These are phyloP conservation scores for Fusarium napiforme DNA, from an alignment of 2,329 filamentous ascomycete genomes.

Conservation along the genomic window DNA sequence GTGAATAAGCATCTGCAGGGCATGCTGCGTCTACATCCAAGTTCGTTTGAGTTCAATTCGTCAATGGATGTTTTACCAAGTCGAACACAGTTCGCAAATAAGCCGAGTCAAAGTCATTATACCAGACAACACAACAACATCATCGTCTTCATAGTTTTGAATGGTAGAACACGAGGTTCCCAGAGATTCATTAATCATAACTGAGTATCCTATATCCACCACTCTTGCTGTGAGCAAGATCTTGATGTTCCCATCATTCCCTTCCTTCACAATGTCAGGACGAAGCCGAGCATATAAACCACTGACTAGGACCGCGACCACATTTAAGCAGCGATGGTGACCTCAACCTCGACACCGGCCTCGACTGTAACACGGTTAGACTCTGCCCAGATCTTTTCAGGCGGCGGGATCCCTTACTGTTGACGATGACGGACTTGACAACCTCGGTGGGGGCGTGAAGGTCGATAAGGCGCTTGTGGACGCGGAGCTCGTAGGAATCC, in stretches of 20 bases:
- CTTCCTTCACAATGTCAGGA: conserved; percentile 40
- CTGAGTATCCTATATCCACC: conserved; percentile 37
- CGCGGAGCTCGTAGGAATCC: conserved; percentile 99
- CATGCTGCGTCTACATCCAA: background rate
- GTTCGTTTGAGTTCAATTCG: background rate
- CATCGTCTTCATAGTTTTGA: background rate
- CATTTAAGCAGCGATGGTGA: conserved; percentile 79
- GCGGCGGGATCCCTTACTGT: conserved; percentile 59
- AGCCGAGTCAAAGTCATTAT: background rate
- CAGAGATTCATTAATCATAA: conserved; percentile 39
- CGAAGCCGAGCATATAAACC: conserved; percentile 1
- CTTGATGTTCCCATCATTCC: conserved; percentile 34
- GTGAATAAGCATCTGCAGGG: background rate
- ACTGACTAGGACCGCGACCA: conserved; percentile 15
- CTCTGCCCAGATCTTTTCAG: background rate
- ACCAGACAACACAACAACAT: background rate
- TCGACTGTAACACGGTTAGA: conserved; percentile 61
- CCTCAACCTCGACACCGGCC: conserved; percentile 92
- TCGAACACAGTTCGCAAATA: background rate
- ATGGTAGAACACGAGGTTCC: conserved; percentile 33
- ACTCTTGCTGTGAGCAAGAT: conserved; percentile 28
- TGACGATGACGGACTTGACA: conserved; percentile 96
- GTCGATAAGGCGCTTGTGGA: conserved; percentile 98
- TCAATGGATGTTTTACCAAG: background rate
- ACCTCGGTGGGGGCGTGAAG: conserved; percentile 97